Conservation (phyloP, 495 filamentous ascomycete genomes). For the Penicillium taxi region DNA sequence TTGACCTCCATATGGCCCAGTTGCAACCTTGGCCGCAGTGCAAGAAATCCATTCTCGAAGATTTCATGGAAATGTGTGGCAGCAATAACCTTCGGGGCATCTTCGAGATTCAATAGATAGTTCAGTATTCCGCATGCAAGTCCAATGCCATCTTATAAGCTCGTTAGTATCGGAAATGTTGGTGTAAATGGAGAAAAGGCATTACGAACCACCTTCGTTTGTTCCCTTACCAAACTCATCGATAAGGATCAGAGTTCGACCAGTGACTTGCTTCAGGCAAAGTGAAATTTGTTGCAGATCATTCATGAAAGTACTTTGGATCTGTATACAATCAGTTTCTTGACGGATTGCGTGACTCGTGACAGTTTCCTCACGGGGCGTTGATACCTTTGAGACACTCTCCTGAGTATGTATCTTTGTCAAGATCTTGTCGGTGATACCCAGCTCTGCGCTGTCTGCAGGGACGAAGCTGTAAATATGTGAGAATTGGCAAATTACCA, state of each 20-base stretch:
- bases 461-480: constrained; percentile 61
- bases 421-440: constrained; percentile 87
- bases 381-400: constrained; percentile 59
- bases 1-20: constrained; percentile 88
- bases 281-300: constrained; percentile 85
- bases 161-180: background rate
- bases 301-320: constrained; percentile 88
- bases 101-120: constrained; percentile 53
- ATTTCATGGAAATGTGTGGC: constrained; percentile 96
- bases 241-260: constrained; percentile 70
- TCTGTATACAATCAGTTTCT: constrained; percentile 25
- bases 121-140: constrained; percentile 76
- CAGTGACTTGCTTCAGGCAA: constrained; percentile 68
- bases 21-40: constrained; percentile 46
- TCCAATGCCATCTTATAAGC: constrained; percentile 63
- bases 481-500: background rate
- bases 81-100: constrained; percentile 74
- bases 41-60: constrained; percentile 66
- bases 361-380: background rate
- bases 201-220: constrained; percentile 47
- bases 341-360: background rate
- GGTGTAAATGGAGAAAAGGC: background rate
- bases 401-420: constrained; percentile 83
- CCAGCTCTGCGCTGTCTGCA: constrained; percentile 67
- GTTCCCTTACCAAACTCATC: constrained; percentile 98